Base-by-base conservation (phyloP, 495 filamentous ascomycete species). In the Penicillium odoratum region DNA sequence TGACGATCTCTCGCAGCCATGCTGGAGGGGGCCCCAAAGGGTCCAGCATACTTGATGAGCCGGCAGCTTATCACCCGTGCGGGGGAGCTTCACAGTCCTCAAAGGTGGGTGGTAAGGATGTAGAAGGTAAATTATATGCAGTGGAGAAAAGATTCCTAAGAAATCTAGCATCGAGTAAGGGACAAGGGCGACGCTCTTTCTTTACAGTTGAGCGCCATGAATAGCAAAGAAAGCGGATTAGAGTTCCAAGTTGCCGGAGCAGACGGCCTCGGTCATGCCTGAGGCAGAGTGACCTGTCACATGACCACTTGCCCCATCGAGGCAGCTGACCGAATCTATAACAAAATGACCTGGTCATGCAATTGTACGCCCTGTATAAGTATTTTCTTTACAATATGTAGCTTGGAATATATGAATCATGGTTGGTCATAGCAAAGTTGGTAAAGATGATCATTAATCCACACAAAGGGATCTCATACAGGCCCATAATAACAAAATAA, bases 21-120 rank as follows among this genome's bases (percentile, higher is more conserved):
- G 61, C 58, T 21, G 80, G 74, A 2, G 79, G 71, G 18, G 72
- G 70, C 3, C 77, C 74, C 52, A 86, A 69, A 33, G 76, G 74
- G 62, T 80, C 75, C 62, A 84, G 72, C 74, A 85, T 80, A 36
- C 61, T 78, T 61, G 53, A 48, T 51, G 40, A 45, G 29, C 50
- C 53, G 53, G 58, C 44, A 49, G 45, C 30, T 44, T 48, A 55
- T 63, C 55, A 56, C 54, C 60, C 54, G 53, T 59, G 58, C 10
- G 60, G 60, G 58, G 47, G 48, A 66, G 58, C 55, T 56, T 42
- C 18, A 29, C 28, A 16, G 10, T 29, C 25, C 5, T 53, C 16
- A 7, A 36, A 43, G 51, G 15, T 7, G 38, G 15, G 0, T 40
- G 15, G 38, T 13, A n/a, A 40, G 48, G 50, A 42, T 55, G 30